Base-by-base conservation (phyloP, 768 basidiomycete genomes). In the Tubosaeta sp. region DNA sequence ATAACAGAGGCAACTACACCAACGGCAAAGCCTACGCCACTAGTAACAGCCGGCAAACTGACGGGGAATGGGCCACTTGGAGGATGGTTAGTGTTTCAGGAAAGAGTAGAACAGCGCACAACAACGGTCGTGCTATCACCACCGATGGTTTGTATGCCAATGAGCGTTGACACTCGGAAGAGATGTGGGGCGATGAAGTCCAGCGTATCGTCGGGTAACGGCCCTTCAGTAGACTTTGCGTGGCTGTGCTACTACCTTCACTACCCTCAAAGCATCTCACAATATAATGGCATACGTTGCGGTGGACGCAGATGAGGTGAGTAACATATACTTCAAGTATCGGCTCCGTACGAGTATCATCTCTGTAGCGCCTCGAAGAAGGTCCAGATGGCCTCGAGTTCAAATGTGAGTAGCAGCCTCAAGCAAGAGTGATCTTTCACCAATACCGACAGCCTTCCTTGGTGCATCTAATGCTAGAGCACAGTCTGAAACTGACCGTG, bases 1-100 rank as follows among this genome's bases (percentile, higher is more conserved):
- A 95, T 81, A 56, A 94, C 93, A 34, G 90, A 93, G 36, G 86
- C 83, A 53, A 94, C 81, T 56, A 95, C 88, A 54, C 93, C 93
- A 32, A 81, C 84, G 63, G 90, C 83, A 70, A 95, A 90, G 49
- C 93, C 93, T 52, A 94, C 81, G 45, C 90, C 90, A 46, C 90
- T 93, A 68, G 18, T 22, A 12, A 7, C 45, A 24, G 51, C 64
- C 46, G 61, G 57, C 51, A 27, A 53, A 35, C 2, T 0, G 13
- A 19, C 8, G 5, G 1, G 2, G 8, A 11, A 72, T 91, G 89
- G 56, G 89, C 87, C 69, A 90, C 82, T 83, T 48, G 44, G 35
- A 34, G 16, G 27, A 38, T 24, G 44, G 32, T 58, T 16, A 56
- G 53, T 43, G 34, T 48, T 21, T 44, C 51, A 22, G 50, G 34